Evolutionary conservation across 2,329 filamentous ascomycete species (phyloP), one percentile per base, ranked within the genome.

Genomic region (Venturia nashicola): DNA sequence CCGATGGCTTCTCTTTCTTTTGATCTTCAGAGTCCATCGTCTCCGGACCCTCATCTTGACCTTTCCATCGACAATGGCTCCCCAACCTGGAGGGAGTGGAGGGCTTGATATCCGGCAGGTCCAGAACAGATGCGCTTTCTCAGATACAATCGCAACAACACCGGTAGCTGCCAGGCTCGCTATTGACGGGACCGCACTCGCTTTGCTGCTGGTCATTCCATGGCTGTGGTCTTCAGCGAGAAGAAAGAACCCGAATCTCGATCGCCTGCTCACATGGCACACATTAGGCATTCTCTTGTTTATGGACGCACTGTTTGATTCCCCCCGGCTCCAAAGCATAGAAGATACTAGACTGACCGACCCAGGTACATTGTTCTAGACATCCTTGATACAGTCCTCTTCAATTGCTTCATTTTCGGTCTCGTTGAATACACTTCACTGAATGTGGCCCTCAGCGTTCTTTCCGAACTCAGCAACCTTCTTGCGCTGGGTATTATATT

Each of bases 381-480:
- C 20, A 60, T 60, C 9, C 39, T 60, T 42, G 42, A 44, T 16
- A 44, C 59, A 18, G 59, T 60, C 6, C 59, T 60, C 20, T 27
- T 27, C 11, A 42, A 42, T n/a, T 60, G 59, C 34, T 60, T 60
- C n/a, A 27, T 60, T 27, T 27, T 60, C 14, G 42, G 42, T 40
- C 42, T 60, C n/a, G 42, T 60, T 14, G 59, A 43, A 20, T 60
- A 42, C 14, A 32, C 59, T 2, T 27, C 27, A 8, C 23, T 60
- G 12, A 60, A 44, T 20, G 27, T 60, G 12, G 59, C 59, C 1
- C 27, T 60, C 20, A 32, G 18, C 6, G 59, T 60, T 27, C 14
- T 60, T 11, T 42, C 59, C 23, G 59, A 60, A 44, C 32, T 60
- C 42, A 60, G 59, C 23, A 60, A 60, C 18, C 36, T 60, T 14